Conservation (phyloP, 768 basidiomycete genomes). For the Lactarius psammicola region DNA sequence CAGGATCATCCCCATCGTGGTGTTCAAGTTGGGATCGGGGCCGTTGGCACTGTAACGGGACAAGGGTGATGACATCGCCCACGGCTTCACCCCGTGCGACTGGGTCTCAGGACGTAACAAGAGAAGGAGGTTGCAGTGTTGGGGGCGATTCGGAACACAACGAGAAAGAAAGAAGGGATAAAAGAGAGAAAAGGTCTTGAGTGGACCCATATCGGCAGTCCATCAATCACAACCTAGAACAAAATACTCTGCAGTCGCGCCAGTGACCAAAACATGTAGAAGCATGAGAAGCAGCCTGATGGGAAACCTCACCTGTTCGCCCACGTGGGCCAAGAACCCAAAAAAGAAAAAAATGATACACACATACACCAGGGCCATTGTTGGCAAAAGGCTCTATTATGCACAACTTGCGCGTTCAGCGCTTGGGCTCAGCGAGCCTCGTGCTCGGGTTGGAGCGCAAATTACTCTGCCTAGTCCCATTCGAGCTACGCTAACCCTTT, state of each 20-base stretch:
- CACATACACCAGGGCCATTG: no score
- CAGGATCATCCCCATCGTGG: slow-evolving; percentile 12
- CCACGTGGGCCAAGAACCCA: not conserved
- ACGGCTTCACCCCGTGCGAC: not conserved
- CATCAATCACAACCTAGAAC: not conserved
- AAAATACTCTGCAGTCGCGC: not conserved
- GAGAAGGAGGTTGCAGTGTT: not conserved
- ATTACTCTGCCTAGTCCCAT: no score
- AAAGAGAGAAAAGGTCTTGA: not conserved
- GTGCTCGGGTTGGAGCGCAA: not conserved
- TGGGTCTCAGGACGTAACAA: not conserved
- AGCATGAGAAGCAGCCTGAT: not conserved
- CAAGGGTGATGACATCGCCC: not conserved
- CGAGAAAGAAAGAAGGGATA: not conserved
- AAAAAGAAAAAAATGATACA: not conserved
- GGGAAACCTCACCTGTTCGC: not conserved
- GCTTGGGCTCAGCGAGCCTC: not conserved
- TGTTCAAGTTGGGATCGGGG: not conserved
- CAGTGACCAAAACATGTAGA: not conserved
- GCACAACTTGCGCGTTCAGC: not conserved
- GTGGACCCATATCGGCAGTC: not conserved
- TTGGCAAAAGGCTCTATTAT: not conserved
- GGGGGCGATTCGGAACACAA: not conserved
- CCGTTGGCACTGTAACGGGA: not conserved
- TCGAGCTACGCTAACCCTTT: not conserved